Base-by-base conservation (phyloP, 495 filamentous ascomycete species). In the Cenococcum geophilum region DNA sequence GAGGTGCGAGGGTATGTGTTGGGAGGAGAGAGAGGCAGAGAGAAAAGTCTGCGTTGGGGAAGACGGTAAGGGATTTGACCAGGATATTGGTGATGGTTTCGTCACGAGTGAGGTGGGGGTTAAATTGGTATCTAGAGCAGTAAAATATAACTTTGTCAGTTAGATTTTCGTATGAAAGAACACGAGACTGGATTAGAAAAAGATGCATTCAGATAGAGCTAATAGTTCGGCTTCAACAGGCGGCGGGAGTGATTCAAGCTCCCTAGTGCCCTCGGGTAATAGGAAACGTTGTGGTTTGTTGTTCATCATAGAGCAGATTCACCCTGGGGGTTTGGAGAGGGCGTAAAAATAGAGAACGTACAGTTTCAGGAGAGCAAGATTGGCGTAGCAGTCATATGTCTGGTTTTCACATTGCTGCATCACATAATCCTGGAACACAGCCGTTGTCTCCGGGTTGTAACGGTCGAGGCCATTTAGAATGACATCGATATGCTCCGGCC, bases 61-160 rank as follows among this genome's bases (percentile, higher is more conserved):
- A 97, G 76, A 96, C 88, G 66, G 92, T 96, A 70, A 99, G 85
- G 60, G 91, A 83, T 83, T 97, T 97, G 77, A 92, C 89, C 74
- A 99, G 90, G 83, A 97, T 87, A 81, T 97, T 97, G 80, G 95
- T 97, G 72, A 91, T 89, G 69, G 89, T 89, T 77, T 99, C 95
- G 69, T 96, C 87, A 75, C 91, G 91, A 76, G 91, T 85, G 67
- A 96, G 91, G 82, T 97, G 91, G 21, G 93, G 92, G 83, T 99
- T 99, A 82, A 99, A 96, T 80, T 99, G 95, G 84, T 97, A 99
- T 61, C 95, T 98, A 68, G 22, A 25, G 12, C 12, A 47, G 45
- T 27, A 57, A 64, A 67, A 27, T 54, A 47, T 4, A 48, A 35
- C 25, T 59, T 25, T 55, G 25, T 54, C 40, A 16, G 50, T 25